A percentile compares a stretch with the other conserved stretches of the same genome.
phyloP scores from a whole-genome alignment of 2,329 filamentous ascomycete species.

The Fusarium veterinarium region DNA sequence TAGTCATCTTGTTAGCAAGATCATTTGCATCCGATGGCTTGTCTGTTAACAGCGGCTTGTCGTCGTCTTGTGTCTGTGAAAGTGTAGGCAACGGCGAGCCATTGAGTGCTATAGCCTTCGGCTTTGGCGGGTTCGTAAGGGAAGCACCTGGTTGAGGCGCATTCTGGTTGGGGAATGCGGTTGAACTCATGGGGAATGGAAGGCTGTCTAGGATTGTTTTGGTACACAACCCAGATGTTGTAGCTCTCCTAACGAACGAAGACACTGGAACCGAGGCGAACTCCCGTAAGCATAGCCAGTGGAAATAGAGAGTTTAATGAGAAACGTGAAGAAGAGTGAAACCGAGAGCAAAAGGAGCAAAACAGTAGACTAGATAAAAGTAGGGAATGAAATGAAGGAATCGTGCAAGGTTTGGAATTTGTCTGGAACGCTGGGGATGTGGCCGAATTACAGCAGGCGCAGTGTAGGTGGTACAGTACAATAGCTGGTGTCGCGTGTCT shows the following conservation, averaged over 20 bases:
- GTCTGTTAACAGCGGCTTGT: conserved; percentile 16
- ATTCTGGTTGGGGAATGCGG: conserved; percentile 39
- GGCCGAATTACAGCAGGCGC: conserved; percentile 5
- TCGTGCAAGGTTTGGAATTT: conserved; percentile 27
- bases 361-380: background rate
- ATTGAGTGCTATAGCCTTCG: conserved; percentile 24
- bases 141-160: conserved; percentile 35
- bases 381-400: conserved; percentile 15
- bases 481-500: conserved; percentile 39
- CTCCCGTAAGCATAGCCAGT: conserved; percentile 33
- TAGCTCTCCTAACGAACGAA: conserved; percentile 24
- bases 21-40: conserved; percentile 11
- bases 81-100: conserved; percentile 16
- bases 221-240: conserved; percentile 1
- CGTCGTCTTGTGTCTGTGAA: conserved; percentile 15
- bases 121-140: conserved; percentile 12
- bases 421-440: conserved; percentile 30
- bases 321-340: background rate
- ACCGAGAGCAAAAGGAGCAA: conserved; percentile 1
- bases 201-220: conserved; percentile 28
- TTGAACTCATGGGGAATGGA: conserved; percentile 44
- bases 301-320: background rate
- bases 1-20: conserved; percentile 8
- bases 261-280: conserved; percentile 18
- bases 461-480: background rate